Base-by-base conservation (phyloP, 2,329 filamentous ascomycete genomes). In the Dactylella cylindrospora region DNA sequence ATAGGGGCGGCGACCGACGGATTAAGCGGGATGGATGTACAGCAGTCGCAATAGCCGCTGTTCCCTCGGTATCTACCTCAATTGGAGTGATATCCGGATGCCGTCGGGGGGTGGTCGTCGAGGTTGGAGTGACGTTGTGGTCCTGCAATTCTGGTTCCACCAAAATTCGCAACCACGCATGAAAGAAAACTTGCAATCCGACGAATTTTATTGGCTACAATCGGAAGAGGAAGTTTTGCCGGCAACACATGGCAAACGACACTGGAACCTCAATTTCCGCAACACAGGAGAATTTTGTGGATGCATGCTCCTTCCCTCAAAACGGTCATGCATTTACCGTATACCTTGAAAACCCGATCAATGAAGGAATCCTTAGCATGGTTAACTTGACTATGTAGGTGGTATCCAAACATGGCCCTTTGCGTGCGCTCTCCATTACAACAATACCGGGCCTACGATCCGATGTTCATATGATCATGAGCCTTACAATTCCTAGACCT, bases 181-280 rank as follows among this genome's bases (percentile, higher is more conserved):
- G 20, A 49, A 32, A n/a, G n/a, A n/a, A n/a, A n/a, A n/a, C n/a
- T n/a, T n/a, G 52, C 25, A 36, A 38, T 62, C 49, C 32, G 43
- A 29, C 10, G 25, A 26, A 35, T 54, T 15, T 54, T 25, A 62
- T 62, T 62, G 57, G 57, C 43, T 7, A 13, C 12, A 5, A 6
- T 23, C 55, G 13, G 22, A 50, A 53, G 10, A 13, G 41, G 57
- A 20, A 61, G 33, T 35, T 29, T 31, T 3, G 5, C 2, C 13
- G 26, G 22, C 50, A 53, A 53, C 49, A 43, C 29, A 43, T 26
- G 19, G 20, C 53, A 59, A 59, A 57, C 51, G n/a, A 1, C 25
- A 15, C n/a, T n/a, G 32, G n/a, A 35, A 35, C 32, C 7, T 35
- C n/a, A n/a, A n/a, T n/a, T n/a, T n/a, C n/a, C n/a, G n/a, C n/a